Evolutionary conservation across 495 filamentous ascomycete genomes (phyloP), one percentile per base, ranked within the genome.

Genomic region (Pyronema omphalodes): DNA sequence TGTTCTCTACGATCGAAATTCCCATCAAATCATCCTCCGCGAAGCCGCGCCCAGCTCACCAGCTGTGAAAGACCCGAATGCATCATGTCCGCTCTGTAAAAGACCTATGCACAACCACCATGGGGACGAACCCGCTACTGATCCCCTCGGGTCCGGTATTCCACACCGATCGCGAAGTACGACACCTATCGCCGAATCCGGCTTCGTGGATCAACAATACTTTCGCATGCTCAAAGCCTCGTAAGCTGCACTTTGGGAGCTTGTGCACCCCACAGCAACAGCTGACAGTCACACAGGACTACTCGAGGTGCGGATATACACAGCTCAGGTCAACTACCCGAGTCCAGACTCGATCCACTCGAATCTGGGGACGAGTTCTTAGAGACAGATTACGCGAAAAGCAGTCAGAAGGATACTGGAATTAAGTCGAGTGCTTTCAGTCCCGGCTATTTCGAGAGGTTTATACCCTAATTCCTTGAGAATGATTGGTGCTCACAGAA

Each of bases 151-250:
- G 3, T 41, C 14, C 9, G 41, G 40, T 3, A 18, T 34, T 9
- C 19, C 40, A n/a, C 40, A 46, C 11, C 43, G 40, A 33, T 12
- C 40, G 18, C 18, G 52, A 46, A 46, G 52, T 17, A 46, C 9
- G 17, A 46, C 43, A 9, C 52, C 52, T 11, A 12, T 55, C 41
- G 61, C 62, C 7, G 71, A 79, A 40, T 75, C 80, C 1, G 78
- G 79, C 55, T 95, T 89, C 66, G 78, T 94, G 56, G 82, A 83
- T 59, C 86, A 86, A 11, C 79, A 86, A 29, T 98, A 98, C 69
- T 98, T 96, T 68, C 84, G 83, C 62, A 86, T 94, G 80, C 81
- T 98, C 23, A 80, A 82, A 52, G 75, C 66, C 19, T 50, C 47
- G 47, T 50, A 50, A 50, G 47, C 19, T 37, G 44, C 18, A 41